These are phyloP conservation scores for Penicillium polonicum DNA, from an alignment of 2,329 filamentous ascomycete genomes.

Conservation along the genomic window DNA sequence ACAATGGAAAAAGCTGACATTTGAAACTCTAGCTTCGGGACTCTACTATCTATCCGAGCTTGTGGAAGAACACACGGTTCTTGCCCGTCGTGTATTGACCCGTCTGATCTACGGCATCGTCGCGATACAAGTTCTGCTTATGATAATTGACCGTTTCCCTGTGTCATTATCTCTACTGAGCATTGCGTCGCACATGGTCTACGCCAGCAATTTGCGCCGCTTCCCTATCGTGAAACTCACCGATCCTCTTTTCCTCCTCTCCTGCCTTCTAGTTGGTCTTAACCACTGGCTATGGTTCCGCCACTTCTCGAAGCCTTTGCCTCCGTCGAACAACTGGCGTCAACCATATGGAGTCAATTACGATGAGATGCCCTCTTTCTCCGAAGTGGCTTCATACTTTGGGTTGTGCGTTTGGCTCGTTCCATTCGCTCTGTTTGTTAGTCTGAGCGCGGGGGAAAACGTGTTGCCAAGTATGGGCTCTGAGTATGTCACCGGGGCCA, in stretches of 20 bases:
- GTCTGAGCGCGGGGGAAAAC: constrained; percentile 89
- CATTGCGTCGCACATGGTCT: constrained; percentile 77
- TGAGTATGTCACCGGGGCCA: constrained; percentile 62
- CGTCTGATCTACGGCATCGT: constrained; percentile 83
- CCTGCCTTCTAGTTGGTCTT: constrained; percentile 77
- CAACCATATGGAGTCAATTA: constrained; percentile 45
- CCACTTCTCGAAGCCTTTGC: constrained; percentile 72
- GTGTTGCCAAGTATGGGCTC: constrained; percentile 89
- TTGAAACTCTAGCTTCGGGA: constrained; percentile 69
- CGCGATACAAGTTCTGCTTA: constrained; percentile 69
- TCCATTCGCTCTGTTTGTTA: constrained; percentile 92
- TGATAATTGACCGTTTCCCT: constrained; percentile 82
- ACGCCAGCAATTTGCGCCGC: constrained; percentile 78
- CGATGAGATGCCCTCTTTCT: constrained; percentile 70
- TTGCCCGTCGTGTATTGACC: constrained; percentile 82
- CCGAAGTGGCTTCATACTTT: constrained; percentile 93
- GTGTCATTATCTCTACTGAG: constrained; percentile 70
- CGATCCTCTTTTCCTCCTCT: constrained; percentile 81
- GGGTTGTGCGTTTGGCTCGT: constrained; percentile 96
- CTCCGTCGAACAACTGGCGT: constrained; percentile 39
- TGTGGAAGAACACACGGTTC: constrained; percentile 94
- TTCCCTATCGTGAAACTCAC: constrained; percentile 79
- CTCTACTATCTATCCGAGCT: constrained; percentile 98
- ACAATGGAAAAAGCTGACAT: constrained; percentile 11
- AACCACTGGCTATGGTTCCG: constrained; percentile 98